phyloP scores from a whole-genome alignment of 768 basidiomycete species.

The Lactarius tabidus region DNA sequence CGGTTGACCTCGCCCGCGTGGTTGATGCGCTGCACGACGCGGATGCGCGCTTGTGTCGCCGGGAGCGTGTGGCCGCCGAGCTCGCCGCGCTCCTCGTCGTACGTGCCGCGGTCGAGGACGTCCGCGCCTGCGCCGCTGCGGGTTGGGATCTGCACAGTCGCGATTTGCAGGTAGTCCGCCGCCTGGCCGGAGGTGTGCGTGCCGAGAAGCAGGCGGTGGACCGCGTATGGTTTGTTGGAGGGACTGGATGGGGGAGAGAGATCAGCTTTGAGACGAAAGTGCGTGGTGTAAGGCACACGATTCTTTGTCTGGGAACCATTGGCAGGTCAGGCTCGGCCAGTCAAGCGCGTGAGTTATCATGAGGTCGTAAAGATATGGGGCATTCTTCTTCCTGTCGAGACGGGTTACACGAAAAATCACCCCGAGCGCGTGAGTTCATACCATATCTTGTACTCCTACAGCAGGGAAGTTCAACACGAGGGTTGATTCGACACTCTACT shows the following conservation, averaged over 20 bases:
- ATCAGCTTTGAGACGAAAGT: not conserved
- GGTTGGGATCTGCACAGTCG: constrained; percentile 89
- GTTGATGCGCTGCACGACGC: constrained; percentile 91
- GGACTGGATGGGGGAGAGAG: constrained; percentile 54
- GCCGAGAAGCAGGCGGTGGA: constrained; percentile 90
- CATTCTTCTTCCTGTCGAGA: constrained; percentile 82
- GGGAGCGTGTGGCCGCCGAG: constrained; percentile 89
- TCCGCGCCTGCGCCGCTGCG: constrained; percentile 67
- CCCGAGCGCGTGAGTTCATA: constrained; percentile 30
- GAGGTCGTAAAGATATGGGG: constrained; percentile 95
- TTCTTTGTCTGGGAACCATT: constrained; percentile 99
- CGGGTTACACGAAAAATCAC: not conserved
- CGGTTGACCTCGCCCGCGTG: constrained; percentile 95
- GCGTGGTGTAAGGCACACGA: constrained; percentile 49
- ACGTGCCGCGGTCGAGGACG: constrained; percentile 72
- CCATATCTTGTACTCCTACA: constrained; percentile 85
- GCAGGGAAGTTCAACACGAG: constrained; percentile 6
- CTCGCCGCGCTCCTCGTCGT: constrained; percentile 92
- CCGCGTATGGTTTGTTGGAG: constrained; percentile 87
- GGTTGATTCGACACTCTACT: not conserved
- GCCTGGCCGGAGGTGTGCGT: constrained; percentile 96
- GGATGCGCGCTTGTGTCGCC: constrained; percentile 71
- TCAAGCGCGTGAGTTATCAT: constrained; percentile 97
- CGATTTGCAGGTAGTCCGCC: constrained; percentile 94
- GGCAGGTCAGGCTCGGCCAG: constrained; percentile 97